These are phyloP conservation scores for Suillus lakei DNA, from an alignment of 768 basidiomycete species.

Conservation along the genomic window DNA sequence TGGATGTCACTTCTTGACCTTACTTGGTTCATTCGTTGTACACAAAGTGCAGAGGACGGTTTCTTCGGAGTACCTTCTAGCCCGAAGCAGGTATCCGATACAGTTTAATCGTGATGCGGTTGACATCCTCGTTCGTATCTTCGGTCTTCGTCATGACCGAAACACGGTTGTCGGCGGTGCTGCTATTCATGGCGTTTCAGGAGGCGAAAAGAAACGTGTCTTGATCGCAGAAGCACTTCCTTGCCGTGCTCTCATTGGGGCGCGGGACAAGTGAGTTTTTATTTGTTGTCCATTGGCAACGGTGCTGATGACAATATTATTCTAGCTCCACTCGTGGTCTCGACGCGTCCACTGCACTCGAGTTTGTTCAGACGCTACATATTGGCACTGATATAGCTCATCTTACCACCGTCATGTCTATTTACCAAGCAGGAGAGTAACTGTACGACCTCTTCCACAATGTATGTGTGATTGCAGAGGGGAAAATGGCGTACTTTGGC, in stretches of 20 bases:
- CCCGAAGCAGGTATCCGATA: too few species aligned
- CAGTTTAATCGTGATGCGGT: slow-evolving; percentile 61
- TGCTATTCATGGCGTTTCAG: slow-evolving; percentile 81
- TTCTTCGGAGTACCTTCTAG: too few species aligned
- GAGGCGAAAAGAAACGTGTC: slow-evolving; percentile 81
- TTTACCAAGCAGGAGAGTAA: slow-evolving; percentile 82
- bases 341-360: slow-evolving; percentile 87
- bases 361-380: slow-evolving; percentile 80
- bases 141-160: slow-evolving; percentile 82
- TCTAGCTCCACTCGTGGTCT: slow-evolving; percentile 67
- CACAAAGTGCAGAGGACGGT: too few species aligned
- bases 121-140: slow-evolving; percentile 71
- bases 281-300: neutral
- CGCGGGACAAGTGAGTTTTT: slow-evolving; percentile 65
- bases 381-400: slow-evolving; percentile 84
- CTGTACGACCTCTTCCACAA: slow-evolving; percentile 86
- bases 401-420: slow-evolving; percentile 76
- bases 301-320: neutral
- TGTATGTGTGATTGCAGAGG: slow-evolving; percentile 81
- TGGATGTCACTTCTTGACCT: too few species aligned
- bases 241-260: slow-evolving; percentile 77
- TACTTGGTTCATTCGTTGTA: too few species aligned
- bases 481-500: slow-evolving; percentile 84
- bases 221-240: slow-evolving; percentile 90
- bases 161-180: slow-evolving; percentile 86